phyloP scores from a whole-genome alignment of 768 basidiomycete species.

The Podaxis pistillaris region DNA sequence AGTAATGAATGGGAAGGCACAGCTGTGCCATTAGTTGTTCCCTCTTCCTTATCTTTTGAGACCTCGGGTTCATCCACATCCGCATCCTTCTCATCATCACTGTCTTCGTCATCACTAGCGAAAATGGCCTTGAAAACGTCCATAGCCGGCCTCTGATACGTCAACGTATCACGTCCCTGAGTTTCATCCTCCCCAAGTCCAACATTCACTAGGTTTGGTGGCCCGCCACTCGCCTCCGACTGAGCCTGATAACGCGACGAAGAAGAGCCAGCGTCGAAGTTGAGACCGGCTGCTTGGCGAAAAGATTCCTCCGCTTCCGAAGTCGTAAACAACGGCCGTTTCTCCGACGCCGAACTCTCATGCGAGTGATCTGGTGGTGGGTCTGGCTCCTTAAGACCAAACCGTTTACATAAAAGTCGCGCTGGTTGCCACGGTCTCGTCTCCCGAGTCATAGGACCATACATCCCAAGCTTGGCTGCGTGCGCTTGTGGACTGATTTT shows the following conservation, averaged over 20 bases:
- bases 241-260: neutral
- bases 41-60: slow-evolving; percentile 25
- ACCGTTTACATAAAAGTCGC: slow-evolving; percentile 88
- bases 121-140: slow-evolving; percentile 98
- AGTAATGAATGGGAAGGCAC: slow-evolving; percentile 16
- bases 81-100: slow-evolving; percentile 60
- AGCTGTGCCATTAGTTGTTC: slow-evolving; percentile 14
- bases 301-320: slow-evolving; percentile 20
- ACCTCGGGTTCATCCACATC: slow-evolving; percentile 26
- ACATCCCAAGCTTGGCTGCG: slow-evolving; percentile 88
- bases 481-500: slow-evolving; percentile 74
- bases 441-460: slow-evolving; percentile 82
- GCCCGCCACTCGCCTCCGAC: slow-evolving; percentile 22
- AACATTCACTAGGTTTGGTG: slow-evolving; percentile 73
- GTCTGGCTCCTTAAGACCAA: slow-evolving; percentile 88
- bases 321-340: slow-evolving; percentile 21
- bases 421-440: slow-evolving; percentile 75
- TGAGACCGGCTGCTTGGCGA: slow-evolving; percentile 10
- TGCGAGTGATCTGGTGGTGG: slow-evolving; percentile 45
- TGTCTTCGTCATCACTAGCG: slow-evolving; percentile 90
- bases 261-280: neutral
- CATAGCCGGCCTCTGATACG: slow-evolving; percentile 84
- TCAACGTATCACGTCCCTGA: slow-evolving; percentile 85
- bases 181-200: slow-evolving; percentile 91
- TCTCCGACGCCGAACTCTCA: slow-evolving; percentile 17